A percentile compares a stretch with the other conserved stretches of the same genome.
Conservation (phyloP, 2,329 filamentous ascomycete species). For the Trichoderma atroviride region DNA sequence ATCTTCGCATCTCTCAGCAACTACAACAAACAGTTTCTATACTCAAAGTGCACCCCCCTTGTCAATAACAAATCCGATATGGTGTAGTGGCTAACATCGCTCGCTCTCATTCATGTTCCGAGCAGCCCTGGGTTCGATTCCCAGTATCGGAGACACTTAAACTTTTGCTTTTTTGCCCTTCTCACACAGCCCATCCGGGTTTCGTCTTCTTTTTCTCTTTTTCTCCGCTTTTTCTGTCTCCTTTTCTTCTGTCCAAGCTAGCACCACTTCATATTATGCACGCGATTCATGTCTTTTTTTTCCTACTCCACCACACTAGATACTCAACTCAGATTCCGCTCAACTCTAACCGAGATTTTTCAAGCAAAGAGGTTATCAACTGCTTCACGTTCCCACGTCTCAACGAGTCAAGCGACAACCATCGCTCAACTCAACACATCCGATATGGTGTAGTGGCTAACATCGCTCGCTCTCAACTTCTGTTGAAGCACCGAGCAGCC, state of each 20-base stretch:
- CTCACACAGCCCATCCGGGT: not conserved
- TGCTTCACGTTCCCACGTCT: not conserved
- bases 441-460: constrained; percentile 44
- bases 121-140: constrained; percentile 30
- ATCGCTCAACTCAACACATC: constrained; percentile 28
- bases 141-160: constrained; percentile 26
- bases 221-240: not conserved
- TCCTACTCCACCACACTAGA: not conserved
- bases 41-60: not conserved
- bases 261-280: not conserved
- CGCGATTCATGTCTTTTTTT: not conserved
- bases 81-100: constrained; percentile 45
- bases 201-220: not conserved
- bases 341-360: not conserved
- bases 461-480: constrained; percentile 41
- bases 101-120: constrained; percentile 31
- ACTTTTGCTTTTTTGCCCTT: not conserved
- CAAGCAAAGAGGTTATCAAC: not conserved
- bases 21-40: not conserved
- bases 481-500: constrained; percentile 37
- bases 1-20: too few relatives aligned
- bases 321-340: not conserved
- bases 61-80: constrained; percentile 34
- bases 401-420: constrained; percentile 14
- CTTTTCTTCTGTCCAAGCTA: not conserved